Conservation (phyloP, 495 filamentous ascomycete genomes). For the Trichoderma parareesei region DNA sequence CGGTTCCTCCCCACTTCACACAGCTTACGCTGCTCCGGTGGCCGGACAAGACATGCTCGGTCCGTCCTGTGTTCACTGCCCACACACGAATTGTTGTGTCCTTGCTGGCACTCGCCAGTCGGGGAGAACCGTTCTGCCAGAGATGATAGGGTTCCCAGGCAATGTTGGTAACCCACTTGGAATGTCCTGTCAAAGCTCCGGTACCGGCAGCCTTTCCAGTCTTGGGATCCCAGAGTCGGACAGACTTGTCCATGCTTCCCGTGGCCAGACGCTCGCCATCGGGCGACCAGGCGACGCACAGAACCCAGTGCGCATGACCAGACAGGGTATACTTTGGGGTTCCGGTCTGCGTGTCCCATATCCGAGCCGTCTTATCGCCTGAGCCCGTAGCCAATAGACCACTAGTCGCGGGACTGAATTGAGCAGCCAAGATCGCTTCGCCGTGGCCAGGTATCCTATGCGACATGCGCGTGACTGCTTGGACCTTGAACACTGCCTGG, state of each 20-base stretch:
- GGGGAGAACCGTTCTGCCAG: constrained; percentile 62
- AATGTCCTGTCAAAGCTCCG: constrained; percentile 75
- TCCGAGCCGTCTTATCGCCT: constrained; percentile 83
- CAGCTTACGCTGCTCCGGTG: constrained; percentile 85
- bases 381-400: constrained; percentile 80
- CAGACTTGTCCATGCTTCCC: constrained; percentile 87
- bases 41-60: constrained; percentile 73
- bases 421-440: constrained; percentile 78
- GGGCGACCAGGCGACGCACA: constrained; percentile 79
- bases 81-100: constrained; percentile 86
- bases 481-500: constrained; percentile 90
- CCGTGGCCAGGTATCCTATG: constrained; percentile 87
- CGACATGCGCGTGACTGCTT: constrained; percentile 82
- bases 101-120: constrained; percentile 82
- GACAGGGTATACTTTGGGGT: constrained; percentile 85
- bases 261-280: constrained; percentile 78
- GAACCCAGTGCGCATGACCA: constrained; percentile 89
- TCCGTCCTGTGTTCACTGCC: constrained; percentile 69
- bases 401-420: constrained; percentile 78
- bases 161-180: constrained; percentile 80
- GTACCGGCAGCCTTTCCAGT: constrained; percentile 69
- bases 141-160: constrained; percentile 94
- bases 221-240: constrained; percentile 82
- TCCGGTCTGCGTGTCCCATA: constrained; percentile 95
- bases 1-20: constrained; percentile 89